These are phyloP conservation scores for Phytophthora idaei DNA, from an alignment of 352 stramenopile genomes.

Conservation along the genomic window DNA sequence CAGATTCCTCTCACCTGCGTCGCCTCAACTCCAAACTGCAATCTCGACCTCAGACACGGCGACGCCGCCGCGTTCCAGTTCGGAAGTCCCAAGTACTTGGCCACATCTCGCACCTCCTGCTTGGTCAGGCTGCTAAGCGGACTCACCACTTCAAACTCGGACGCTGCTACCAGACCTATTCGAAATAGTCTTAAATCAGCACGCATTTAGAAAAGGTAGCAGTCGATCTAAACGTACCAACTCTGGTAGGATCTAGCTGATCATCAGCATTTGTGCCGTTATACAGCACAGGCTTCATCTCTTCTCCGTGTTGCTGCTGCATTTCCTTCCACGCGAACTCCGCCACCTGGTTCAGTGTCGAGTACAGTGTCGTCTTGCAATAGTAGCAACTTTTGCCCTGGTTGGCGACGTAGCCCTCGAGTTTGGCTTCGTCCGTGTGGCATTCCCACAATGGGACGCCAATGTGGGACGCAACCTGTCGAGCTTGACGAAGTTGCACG, in stretches of 20 bases:
- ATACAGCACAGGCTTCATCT: slow-evolving; percentile 81
- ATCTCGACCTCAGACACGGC: slow-evolving; percentile 94
- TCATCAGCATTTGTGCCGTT: slow-evolving; percentile 98
- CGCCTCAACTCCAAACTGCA: slow-evolving; percentile 95
- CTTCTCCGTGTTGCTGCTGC: slow-evolving; percentile 12
- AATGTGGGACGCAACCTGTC: slow-evolving; percentile 86
- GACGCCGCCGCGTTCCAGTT: slow-evolving; percentile 97
- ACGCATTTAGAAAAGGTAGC: not conserved
- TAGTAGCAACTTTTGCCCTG: slow-evolving; percentile 95
- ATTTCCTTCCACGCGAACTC: slow-evolving; percentile 53
- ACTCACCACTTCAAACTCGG: slow-evolving; percentile 93
- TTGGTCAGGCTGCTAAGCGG: slow-evolving; percentile 92
- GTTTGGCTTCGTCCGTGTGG: slow-evolving; percentile 77
- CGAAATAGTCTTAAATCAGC: slow-evolving; percentile 8
- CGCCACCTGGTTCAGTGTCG: slow-evolving; percentile 90
- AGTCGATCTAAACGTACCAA: slow-evolving; percentile 43
- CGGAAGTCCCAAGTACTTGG: slow-evolving; percentile 90
- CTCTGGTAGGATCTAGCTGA: slow-evolving; percentile 90
- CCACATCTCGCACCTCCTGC: slow-evolving; percentile 83
- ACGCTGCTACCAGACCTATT: slow-evolving; percentile 90
- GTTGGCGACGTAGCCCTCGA: slow-evolving; percentile 94
- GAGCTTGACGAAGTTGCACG: slow-evolving; percentile 89
- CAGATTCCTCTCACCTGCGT: slow-evolving; percentile 65
- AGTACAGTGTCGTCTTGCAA: slow-evolving; percentile 98
- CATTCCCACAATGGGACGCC: slow-evolving; percentile 90